Evolutionary conservation across 345 rosid genomes (phyloP).

Genomic region (Pistacia vera): DNA sequence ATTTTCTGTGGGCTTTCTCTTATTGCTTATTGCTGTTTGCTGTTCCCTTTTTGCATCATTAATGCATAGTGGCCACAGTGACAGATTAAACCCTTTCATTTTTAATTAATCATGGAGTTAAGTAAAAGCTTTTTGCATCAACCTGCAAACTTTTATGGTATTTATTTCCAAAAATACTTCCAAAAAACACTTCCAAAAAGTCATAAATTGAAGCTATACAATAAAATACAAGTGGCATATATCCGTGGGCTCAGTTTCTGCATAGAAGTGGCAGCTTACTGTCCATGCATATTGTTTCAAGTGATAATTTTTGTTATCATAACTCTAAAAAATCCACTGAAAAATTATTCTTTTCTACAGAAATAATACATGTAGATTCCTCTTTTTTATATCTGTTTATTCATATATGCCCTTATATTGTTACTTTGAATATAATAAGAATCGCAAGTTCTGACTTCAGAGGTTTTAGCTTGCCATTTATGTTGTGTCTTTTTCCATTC

Average conservation of each 20-base stretch:
- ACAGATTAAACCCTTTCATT: not conserved
- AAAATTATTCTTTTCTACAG: too few species aligned
- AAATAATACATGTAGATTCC: too few species aligned
- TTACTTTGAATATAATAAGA: not conserved
- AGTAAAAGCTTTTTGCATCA: not conserved
- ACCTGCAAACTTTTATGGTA: conserved; percentile 15
- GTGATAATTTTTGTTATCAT: not conserved
- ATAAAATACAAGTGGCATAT: conserved; percentile 14
- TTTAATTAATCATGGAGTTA: not conserved
- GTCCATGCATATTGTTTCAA: not conserved
- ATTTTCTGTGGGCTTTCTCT: conserved; percentile 24
- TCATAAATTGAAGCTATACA: not conserved
- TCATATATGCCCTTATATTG: not conserved
- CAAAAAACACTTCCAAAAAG: not conserved
- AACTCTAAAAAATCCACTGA: too few species aligned
- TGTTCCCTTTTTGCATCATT: conserved; percentile 22
- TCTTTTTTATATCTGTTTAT: too few species aligned
- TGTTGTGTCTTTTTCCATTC: not conserved
- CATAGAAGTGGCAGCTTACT: conserved; percentile 9
- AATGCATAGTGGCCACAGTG: conserved; percentile 33
- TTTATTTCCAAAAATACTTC: not conserved
- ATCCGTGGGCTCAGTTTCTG: conserved; percentile 1
- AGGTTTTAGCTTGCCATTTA: not conserved
- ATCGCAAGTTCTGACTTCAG: not conserved
- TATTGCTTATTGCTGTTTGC: not conserved